Percentiles rank a stretch among this genome's conserved stretches.
These are phyloP conservation scores for Capsicum baccatum DNA, from an alignment of 257 asterid genomes.

Conservation along the genomic window DNA sequence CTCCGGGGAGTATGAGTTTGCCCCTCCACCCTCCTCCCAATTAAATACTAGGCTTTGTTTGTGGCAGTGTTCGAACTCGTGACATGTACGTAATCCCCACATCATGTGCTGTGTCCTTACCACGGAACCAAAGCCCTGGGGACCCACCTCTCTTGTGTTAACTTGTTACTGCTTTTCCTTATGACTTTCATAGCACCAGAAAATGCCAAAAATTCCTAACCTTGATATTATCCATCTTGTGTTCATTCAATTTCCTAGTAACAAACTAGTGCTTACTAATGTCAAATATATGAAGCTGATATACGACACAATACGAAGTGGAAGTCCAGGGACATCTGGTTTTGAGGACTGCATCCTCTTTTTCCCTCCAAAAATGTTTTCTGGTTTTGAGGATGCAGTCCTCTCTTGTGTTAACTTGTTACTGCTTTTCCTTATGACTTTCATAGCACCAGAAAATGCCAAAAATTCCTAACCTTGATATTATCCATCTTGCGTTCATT, in stretches of 20 bases:
- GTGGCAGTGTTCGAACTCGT: neutral
- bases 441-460: neutral
- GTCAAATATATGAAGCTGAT: slow-evolving; percentile 60
- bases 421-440: slow-evolving; percentile 19
- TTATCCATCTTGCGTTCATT: neutral
- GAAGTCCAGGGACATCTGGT: slow-evolving; percentile 88
- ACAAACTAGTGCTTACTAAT: neutral
- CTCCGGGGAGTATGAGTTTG: neutral
- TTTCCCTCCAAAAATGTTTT: slow-evolving; percentile 89
- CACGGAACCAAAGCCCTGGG: neutral
- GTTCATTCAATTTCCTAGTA: slow-evolving; percentile 13
- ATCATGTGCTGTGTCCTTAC: neutral
- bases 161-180: slow-evolving; percentile 8
- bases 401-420: neutral
- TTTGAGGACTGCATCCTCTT: slow-evolving; percentile 86
- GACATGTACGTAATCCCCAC: neutral
- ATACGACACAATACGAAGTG: slow-evolving; percentile 83
- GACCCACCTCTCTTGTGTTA: neutral
- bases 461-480: slow-evolving; percentile 14
- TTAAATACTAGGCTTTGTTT: neutral
- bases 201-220: neutral
- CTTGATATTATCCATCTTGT: neutral
- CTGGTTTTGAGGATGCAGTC: no score
- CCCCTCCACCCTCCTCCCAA: neutral
- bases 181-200: neutral